Evolutionary conservation across 768 basidiomycete species (phyloP), one percentile per base, ranked within the genome.

Genomic region (Coprinopsis cinerea): DNA sequence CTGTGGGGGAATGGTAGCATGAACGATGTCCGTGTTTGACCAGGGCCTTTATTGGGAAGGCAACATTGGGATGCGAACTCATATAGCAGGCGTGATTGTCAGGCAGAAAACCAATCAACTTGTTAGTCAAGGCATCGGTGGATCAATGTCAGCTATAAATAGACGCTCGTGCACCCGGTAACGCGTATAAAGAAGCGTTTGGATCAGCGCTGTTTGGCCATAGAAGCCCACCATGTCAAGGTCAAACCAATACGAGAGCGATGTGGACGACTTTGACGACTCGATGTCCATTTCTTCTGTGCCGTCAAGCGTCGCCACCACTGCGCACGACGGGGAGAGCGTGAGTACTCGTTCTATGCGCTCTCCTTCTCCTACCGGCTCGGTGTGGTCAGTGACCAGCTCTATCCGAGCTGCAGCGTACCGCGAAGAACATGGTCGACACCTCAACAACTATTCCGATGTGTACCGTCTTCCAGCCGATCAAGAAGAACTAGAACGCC

Each of bases 401-500:
- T 83, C 83, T 0, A 56, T 86, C 40, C 78, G 76, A 22, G 77
- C 73, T 14, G 71, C 77, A 85, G 49, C 75, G 88, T 82, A 80
- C 65, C 75, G 73, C 47, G 73, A 80, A 24, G 85, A 88, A 59
- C 82, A 78, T 51, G 88, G 87, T 0, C 72, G 88, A 36, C 76
- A 72, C 27, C 61, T 91, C 35, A 90, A 90, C 66, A 88, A 82
- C 54, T 85, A 85, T 55, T 89, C 88, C 1, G 85, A 90, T 41
- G 76, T 90, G 2, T 91, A 91, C 59, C 76, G 76, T 32, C 69
- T 90, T 25, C 85, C 88, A 10, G 88, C 86, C 20, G 88, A 90
- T 54, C 82, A 83, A 6, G 85, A 88, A 57, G 88, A 90, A 55
- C 65, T 87, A n/a, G 73, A 80, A 25, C 76, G 87, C 48, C 75